Base-by-base conservation (phyloP, 106 monocot species). In the Cymbidium sinense region DNA sequence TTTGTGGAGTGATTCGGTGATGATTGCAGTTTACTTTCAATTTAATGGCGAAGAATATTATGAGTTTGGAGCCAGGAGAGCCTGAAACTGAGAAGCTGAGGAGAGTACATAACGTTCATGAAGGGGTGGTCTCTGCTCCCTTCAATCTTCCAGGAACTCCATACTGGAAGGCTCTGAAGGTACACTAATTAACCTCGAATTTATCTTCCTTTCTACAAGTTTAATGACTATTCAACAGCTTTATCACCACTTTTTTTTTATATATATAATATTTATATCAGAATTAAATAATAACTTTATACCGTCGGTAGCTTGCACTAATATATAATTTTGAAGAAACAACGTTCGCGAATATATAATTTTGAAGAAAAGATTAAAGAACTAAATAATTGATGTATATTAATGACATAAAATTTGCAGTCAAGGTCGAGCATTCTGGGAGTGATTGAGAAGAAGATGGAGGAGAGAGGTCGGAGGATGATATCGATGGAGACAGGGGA, bases 391-490 rank as follows among this genome's bases (percentile, higher is more conserved):
- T 47, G 47, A 47, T 47, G 13, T 47, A 47, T 13, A 47, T 47
- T 13, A 47, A 47, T 47, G 13, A 15, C 47, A 13, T 47, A 3
- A 18, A 41, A 51, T 71, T 67, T 61, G 43, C 87, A 99, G 98
- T 99, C 94, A 8, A 80, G 98, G 30, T 75, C 88, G 9, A 86
- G 64, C 31, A 99, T 99, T 39, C 90, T 95, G 15, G 78, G 77
- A 74, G 78, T 86, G 21, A 96, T 91, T 30, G 91, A 93, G 76
- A 77, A 78, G 76, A 89, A 91, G 71, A 93, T 99, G 84, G 89
- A 89, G 5, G 88, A 95, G 64, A 82, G 90, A 44, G 67, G 75
- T 6, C 20, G 47, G 11, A 80, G 36, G 37, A 74, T 65, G 34
- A 5, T 52, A 5, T 0, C 23, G 19, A 39, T 4, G 37, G 31